Evolutionary conservation across 139 green algal genomes (phyloP).

Genomic region (Tetratostichococcus sp.): DNA sequence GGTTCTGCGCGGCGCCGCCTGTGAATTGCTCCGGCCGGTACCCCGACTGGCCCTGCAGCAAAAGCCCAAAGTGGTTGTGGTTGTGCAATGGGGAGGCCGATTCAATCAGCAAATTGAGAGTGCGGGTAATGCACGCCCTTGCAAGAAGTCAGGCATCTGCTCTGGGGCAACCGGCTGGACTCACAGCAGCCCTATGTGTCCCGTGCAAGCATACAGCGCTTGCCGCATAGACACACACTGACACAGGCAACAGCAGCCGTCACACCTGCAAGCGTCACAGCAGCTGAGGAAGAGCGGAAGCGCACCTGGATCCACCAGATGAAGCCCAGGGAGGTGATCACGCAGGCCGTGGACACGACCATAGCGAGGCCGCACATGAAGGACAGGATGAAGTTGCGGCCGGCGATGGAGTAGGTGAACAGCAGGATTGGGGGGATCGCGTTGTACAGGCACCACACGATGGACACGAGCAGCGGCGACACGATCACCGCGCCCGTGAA

Average conservation of each 20-base stretch:
- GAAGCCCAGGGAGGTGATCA: conserved; percentile 14
- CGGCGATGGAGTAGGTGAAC: conserved; percentile 11
- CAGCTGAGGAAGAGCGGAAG: not conserved
- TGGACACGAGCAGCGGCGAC: conserved; percentile 18
- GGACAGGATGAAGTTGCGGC: conserved; percentile 3
- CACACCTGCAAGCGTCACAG: no score
- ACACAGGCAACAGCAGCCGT: no score
- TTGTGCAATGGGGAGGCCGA: no score
- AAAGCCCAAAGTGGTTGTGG: no score
- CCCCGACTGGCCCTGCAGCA: not conserved
- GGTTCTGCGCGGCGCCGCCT: conserved; percentile 5
- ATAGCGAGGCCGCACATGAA: conserved; percentile 1
- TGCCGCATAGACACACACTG: no score
- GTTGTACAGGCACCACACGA: conserved; percentile 26
- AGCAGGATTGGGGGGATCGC: conserved; percentile 28
- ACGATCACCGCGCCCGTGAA: conserved; percentile 9
- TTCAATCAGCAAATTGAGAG: no score
- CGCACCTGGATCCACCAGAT: conserved; percentile 23
- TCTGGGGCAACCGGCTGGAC: no score
- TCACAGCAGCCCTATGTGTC: no score
- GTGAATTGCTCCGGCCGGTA: conserved; percentile 23
- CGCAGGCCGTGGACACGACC: not conserved
- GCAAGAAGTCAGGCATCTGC: no score
- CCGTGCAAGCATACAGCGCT: no score
- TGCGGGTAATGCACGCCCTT: no score